Evolutionary conservation across 495 filamentous ascomycete genomes (phyloP), one percentile per base, ranked within the genome.

Genomic region (Penicillium psychrofluorescens): DNA sequence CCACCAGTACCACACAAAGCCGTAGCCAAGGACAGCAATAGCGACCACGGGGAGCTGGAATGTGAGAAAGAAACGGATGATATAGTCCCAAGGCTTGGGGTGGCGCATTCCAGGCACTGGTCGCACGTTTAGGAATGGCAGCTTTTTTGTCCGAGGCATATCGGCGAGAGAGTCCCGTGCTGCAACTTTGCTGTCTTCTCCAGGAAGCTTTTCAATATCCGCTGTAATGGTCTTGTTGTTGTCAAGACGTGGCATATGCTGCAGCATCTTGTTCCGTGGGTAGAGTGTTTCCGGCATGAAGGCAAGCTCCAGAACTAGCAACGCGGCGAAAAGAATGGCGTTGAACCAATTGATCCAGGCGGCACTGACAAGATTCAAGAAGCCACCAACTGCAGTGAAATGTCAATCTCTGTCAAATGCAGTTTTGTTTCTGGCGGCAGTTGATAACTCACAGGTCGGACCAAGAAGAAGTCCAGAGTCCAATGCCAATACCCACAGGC

Each of bases 1-100:
- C 78, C 77, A 83, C 79, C 79, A 82, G 56, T 83, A 82, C 74
- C 74, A 80, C 4, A 66, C 52, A 48, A 81, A 82, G 41, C 62
- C 71, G 57, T 77, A 84, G 13, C 69, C 63, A 11, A 76, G 41
- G 1, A 81, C 64, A 6, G 66, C 46, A 15, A 79, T 58, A 0
- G 63, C 54, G 0, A 80, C 63, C 7, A 66, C 65, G 0, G 68
- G 69, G 47, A 65, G 73, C 37, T 61, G 64, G 46, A 71, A 80
- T 1, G 72, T 75, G 49, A 67, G 61, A 28, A 64, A 30, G 48
- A 80, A 78, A 22, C 71, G 64, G 29, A 64, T 36, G 8, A 72
- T 41, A 0, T 74, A 65, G 40, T 74, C 74, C 61, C 66, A 81
- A 1, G 68, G 63, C 45, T 67, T 74, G 2, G 79, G 75, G 45